Conservation (phyloP, 495 filamentous ascomycete species). For the Trichoderma reesei region DNA sequence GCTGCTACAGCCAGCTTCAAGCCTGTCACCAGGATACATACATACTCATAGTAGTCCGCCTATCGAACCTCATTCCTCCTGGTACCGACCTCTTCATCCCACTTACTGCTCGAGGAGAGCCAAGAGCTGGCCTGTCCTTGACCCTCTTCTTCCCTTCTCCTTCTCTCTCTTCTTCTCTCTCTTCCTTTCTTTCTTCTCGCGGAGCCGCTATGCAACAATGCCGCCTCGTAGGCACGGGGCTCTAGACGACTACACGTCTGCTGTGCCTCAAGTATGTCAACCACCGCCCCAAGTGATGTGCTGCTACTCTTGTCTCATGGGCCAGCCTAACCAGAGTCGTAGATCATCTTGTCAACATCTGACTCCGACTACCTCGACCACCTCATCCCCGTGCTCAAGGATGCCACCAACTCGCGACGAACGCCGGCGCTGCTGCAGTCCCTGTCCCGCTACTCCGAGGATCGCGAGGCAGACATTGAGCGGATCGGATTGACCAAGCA, state of each 20-base stretch:
- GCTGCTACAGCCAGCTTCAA: too few species aligned
- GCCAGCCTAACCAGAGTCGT: neutral
- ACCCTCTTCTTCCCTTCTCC: too few species aligned
- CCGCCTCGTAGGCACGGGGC: conserved; percentile 14
- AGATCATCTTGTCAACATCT: conserved; percentile 87
- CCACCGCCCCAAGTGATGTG: too few species aligned
- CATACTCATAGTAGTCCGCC: too few species aligned
- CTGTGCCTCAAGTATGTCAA: conserved; percentile 37
- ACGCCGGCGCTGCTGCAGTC: conserved; percentile 65
- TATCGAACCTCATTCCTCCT: too few species aligned
- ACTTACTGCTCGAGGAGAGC: too few species aligned
- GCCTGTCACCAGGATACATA: too few species aligned
- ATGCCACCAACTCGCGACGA: conserved; percentile 69
- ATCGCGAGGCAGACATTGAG: conserved; percentile 88
- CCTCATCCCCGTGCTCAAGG: conserved; percentile 82
- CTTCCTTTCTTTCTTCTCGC: neutral
- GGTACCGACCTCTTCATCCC: too few species aligned
- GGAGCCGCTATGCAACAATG: conserved; percentile 10
- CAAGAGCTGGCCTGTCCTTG: too few species aligned
- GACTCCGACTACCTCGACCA: conserved; percentile 94
- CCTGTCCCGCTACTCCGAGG: conserved; percentile 67
- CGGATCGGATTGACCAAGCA: conserved; percentile 90
- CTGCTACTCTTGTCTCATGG: neutral
- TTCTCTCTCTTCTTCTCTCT: neutral
- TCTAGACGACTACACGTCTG: conserved; percentile 45